Conservation (phyloP, 148 eudicot species). For the Cornus controversa region DNA sequence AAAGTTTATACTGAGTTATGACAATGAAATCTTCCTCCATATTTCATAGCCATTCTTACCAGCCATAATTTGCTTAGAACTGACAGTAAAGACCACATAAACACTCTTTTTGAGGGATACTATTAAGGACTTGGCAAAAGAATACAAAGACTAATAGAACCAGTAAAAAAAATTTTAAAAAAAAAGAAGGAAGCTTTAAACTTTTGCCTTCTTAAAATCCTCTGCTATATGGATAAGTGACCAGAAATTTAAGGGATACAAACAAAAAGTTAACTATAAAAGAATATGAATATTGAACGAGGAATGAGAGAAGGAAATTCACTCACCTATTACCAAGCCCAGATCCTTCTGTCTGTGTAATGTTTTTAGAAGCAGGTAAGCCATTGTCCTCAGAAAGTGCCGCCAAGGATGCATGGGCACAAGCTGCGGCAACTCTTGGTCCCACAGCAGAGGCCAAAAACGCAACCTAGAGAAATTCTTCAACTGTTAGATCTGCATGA, state of each 20-base stretch:
- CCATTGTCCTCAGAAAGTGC: slow-evolving; percentile 61
- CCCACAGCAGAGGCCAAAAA: slow-evolving; percentile 93
- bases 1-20: background rate
- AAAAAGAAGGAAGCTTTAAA: background rate
- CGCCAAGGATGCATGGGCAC: slow-evolving; percentile 93
- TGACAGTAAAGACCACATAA: slow-evolving; percentile 3
- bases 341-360: slow-evolving; percentile 28
- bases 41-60: background rate
- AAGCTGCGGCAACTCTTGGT: slow-evolving; percentile 97
- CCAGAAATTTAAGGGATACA: too few relatives aligned
- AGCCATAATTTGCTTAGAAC: background rate
- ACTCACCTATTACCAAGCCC: slow-evolving; percentile 47
- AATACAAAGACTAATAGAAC: background rate
- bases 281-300: too few relatives aligned
- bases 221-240: too few relatives aligned
- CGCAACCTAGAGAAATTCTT: slow-evolving; percentile 59
- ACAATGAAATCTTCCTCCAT: background rate
- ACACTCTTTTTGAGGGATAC: background rate
- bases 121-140: too few relatives aligned
- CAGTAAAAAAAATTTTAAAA: too few relatives aligned
- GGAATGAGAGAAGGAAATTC: too few relatives aligned
- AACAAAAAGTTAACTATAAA: too few relatives aligned
- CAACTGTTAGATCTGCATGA: slow-evolving; percentile 21
- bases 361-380: slow-evolving; percentile 13
- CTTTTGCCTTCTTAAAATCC: background rate